Conservation (phyloP, 768 basidiomycete genomes). For the Collybia sp. region DNA sequence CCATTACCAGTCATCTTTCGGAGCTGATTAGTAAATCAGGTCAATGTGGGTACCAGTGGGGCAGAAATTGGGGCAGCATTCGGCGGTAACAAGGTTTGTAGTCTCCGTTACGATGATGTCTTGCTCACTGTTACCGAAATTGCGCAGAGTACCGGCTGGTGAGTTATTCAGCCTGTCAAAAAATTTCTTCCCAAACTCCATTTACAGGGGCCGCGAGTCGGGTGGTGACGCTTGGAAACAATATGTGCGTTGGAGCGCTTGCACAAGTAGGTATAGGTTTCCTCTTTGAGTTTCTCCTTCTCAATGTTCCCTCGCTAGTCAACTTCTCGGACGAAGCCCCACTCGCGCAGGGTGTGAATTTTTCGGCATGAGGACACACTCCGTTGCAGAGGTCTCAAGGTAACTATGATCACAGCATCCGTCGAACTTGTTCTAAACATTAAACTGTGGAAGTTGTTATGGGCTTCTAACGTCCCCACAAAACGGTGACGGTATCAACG, state of each 20-base stretch:
- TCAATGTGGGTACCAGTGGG: conserved; percentile 57
- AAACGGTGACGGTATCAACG: no score
- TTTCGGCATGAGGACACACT: conserved; percentile 40
- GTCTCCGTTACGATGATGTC: conserved; percentile 11
- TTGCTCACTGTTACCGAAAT: conserved; percentile 11
- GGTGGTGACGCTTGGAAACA: conserved; percentile 99
- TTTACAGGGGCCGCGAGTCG: conserved; percentile 84
- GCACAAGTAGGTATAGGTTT: conserved; percentile 48
- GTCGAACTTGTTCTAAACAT: no score
- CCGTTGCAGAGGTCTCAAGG: neutral
- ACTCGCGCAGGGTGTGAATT: conserved; percentile 90
- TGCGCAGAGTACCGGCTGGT: conserved; percentile 78
- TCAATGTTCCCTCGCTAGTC: conserved; percentile 33
- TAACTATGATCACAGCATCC: no score
- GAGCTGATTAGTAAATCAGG: conserved; percentile 22
- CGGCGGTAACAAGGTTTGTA: conserved; percentile 85
- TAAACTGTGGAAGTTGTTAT: no score
- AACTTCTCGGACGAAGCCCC: conserved; percentile 90
- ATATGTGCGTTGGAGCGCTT: conserved; percentile 88
- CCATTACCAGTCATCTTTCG: conserved; percentile 5
- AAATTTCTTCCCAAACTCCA: conserved; percentile 14
- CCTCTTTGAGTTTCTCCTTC: neutral
- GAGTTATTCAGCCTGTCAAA: conserved; percentile 24
- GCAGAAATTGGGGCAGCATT: conserved; percentile 78
- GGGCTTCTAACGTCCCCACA: no score